These are phyloP conservation scores for Torulaspora indica DNA, from an alignment of 805 yeast genomes.

Conservation along the genomic window DNA sequence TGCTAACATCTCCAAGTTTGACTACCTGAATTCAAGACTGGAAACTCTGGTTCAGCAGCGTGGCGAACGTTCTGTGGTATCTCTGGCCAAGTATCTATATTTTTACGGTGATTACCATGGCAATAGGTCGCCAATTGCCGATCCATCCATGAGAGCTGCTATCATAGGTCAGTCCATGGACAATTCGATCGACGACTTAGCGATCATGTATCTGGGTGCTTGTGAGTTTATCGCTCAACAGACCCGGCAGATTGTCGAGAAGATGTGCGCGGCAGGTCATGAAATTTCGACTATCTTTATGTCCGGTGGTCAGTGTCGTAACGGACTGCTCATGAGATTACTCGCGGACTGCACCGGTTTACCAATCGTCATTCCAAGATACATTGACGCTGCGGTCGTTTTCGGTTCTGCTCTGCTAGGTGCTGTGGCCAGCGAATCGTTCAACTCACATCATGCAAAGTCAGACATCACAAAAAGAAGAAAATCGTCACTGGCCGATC, in stretches of 20 bases:
- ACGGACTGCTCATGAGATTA: conserved; percentile 79
- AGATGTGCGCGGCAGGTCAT: conserved; percentile 80
- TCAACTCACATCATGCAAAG: conserved; percentile 32
- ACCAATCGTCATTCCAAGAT: conserved; percentile 88
- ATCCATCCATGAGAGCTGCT: conserved; percentile 86
- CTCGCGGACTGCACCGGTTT: conserved; percentile 89
- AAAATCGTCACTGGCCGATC: conserved; percentile 15
- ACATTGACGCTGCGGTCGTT: conserved; percentile 95
- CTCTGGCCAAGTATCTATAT: conserved; percentile 77
- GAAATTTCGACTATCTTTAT: conserved; percentile 68
- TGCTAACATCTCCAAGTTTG: conserved; percentile 71
- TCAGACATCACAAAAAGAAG: conserved; percentile 16
- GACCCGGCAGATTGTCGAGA: conserved; percentile 89
- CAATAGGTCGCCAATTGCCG: conserved; percentile 96
- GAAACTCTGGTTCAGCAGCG: conserved; percentile 58
- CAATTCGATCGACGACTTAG: conserved; percentile 74
- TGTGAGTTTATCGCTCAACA: conserved; percentile 98
- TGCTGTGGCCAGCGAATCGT: conserved; percentile 81
- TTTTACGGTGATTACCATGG: conserved; percentile 97
- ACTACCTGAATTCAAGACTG: conserved; percentile 69
- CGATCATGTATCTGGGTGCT: conserved; percentile 82
- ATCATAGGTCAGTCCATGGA: conserved; percentile 94
- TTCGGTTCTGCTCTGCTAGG: conserved; percentile 94
- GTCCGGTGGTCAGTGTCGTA: conserved; percentile 97
- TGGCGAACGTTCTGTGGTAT: conserved; percentile 64